Conservation (phyloP, 2,329 filamentous ascomycete species). For the Clarireedia hainanense region DNA sequence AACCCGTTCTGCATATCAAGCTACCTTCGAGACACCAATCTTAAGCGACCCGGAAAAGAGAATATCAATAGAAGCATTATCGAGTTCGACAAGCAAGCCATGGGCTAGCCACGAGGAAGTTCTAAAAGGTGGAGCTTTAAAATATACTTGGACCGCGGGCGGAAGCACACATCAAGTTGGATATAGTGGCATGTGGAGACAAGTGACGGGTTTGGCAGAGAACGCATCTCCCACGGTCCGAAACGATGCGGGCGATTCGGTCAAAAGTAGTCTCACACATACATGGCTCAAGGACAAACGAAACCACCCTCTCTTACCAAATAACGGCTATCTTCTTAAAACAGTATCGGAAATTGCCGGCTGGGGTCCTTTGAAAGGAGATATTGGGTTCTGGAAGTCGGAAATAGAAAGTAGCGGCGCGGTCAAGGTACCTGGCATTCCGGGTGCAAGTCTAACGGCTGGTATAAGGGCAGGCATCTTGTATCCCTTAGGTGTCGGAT, state of each 20-base stretch:
- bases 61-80: conserved; percentile 70
- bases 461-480: conserved; percentile 76
- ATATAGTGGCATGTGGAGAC: conserved; percentile 79
- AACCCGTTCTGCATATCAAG: conserved; percentile 85
- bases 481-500: conserved; percentile 67
- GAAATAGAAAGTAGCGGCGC: conserved; percentile 77
- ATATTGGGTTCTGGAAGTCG: conserved; percentile 91
- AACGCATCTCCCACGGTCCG: conserved; percentile 76
- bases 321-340: conserved; percentile 72
- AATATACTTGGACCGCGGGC: conserved; percentile 64
- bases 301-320: conserved; percentile 79
- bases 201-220: conserved; percentile 70
- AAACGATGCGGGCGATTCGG: conserved; percentile 77
- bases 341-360: conserved; percentile 79
- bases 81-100: conserved; percentile 77
- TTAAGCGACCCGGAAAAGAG: conserved; percentile 76
- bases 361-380: conserved; percentile 72
- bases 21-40: conserved; percentile 74
- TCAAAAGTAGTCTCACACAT: conserved; percentile 82
- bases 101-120: conserved; percentile 95
- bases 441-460: conserved; percentile 65
- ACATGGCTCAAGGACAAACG: conserved; percentile 72
- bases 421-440: conserved; percentile 58
- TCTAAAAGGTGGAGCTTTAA: conserved; percentile 67
- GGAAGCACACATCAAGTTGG: conserved; percentile 65